Conservation (phyloP, 495 filamentous ascomycete species). For the Penicillium canariense region DNA sequence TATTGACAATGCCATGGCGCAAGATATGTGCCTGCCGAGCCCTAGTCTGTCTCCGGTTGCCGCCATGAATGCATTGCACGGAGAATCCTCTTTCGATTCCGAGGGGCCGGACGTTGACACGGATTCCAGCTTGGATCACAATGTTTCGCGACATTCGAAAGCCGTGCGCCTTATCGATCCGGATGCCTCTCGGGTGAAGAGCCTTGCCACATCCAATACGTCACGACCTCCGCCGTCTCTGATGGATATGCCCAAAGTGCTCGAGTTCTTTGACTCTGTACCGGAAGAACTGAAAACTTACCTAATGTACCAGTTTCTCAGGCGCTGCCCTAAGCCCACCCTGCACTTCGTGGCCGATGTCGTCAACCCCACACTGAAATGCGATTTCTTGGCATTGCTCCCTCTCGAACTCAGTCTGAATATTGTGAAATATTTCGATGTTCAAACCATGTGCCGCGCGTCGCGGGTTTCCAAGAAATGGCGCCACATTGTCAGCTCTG, state of each 20-base stretch:
- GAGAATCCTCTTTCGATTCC: conserved; percentile 45
- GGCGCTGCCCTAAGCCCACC: conserved; percentile 83
- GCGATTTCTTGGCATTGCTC: conserved; percentile 81
- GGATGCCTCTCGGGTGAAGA: conserved; percentile 7
- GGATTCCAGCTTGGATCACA: conserved; percentile 46
- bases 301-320: conserved; percentile 92
- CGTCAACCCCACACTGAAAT: conserved; percentile 95
- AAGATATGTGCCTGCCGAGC: conserved; percentile 91
- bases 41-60: conserved; percentile 92
- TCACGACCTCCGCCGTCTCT: conserved; percentile 42
- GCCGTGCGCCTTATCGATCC: conserved; percentile 21
- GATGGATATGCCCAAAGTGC: conserved; percentile 75
- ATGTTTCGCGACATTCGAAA: conserved; percentile 25
- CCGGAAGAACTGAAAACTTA: conserved; percentile 86
- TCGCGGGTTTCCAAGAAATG: conserved; percentile 94
- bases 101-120: conserved; percentile 46
- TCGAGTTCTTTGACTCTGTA: conserved; percentile 88
- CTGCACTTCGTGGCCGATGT: conserved; percentile 87
- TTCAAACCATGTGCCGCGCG: conserved; percentile 83
- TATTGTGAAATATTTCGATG: conserved; percentile 81
- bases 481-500: conserved; percentile 83
- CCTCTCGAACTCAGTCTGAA: conserved; percentile 86
- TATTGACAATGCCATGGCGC: conserved; percentile 61
- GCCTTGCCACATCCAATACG: conserved; percentile 8
- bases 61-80: conserved; percentile 61